Evolutionary conservation across 192 early-diverging fungal species (phyloP).

Genomic region (Podila verticillata): DNA sequence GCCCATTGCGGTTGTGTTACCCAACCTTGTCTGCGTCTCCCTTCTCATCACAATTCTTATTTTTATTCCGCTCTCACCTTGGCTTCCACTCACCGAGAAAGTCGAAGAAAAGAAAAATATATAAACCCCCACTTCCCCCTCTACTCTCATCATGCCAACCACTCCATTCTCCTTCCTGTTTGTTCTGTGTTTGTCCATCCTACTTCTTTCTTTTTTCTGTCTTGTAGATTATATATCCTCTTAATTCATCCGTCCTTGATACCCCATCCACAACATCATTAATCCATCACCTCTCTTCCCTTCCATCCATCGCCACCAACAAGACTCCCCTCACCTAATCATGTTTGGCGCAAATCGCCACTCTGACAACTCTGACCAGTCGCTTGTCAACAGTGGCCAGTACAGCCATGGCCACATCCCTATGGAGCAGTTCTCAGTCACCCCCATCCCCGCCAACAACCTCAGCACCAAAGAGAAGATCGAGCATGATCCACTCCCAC

Average conservation of each 20-base stretch:
- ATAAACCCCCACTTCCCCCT: too few species aligned
- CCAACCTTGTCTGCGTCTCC: too few species aligned
- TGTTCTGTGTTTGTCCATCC: background rate
- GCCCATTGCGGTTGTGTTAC: too few species aligned
- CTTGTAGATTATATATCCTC: background rate
- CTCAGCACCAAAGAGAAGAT: background rate
- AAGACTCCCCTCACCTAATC: background rate
- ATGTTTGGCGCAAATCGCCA: slow-evolving; percentile 9
- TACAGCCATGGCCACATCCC: slow-evolving; percentile 20
- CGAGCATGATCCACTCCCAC: slow-evolving; percentile 35
- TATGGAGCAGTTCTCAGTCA: slow-evolving; percentile 16
- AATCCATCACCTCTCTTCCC: background rate
- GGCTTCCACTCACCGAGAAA: too few species aligned
- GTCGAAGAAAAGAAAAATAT: background rate
- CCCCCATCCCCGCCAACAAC: background rate
- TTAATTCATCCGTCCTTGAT: background rate
- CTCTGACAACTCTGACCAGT: slow-evolving; percentile 14
- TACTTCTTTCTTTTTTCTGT: slow-evolving; percentile 1
- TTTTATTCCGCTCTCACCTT: too few species aligned
- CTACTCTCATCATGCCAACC: background rate
- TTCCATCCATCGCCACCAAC: background rate
- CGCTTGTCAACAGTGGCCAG: slow-evolving; percentile 1
- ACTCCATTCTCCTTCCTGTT: background rate
- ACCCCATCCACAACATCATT: too few species aligned
- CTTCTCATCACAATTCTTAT: too few species aligned